Base-by-base conservation (phyloP, 495 filamentous ascomycete species). In the Tuber melanosporum region DNA sequence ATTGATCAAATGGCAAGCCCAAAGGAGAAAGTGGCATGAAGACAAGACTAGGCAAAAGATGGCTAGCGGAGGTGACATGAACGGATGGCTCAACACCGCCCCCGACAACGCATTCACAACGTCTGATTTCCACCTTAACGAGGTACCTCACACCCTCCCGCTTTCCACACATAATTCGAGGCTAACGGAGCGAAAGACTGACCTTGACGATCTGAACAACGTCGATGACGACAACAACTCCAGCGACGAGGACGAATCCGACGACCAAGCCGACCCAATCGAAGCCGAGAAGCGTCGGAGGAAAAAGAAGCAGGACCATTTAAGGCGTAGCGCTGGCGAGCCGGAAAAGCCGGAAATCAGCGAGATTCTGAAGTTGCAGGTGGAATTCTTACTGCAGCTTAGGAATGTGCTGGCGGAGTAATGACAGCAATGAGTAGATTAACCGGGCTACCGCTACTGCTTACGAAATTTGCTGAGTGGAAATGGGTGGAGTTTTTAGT, bases 41-140 rank as follows among this genome's bases (percentile, higher is more conserved):
- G 93, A 96, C 84, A 99, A 99, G 87, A 99, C 95, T 12, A 87
- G 94, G 75, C 95, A 97, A 86, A 99, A 99, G 87, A 98, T 99
- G 95, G 95, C 95, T 7, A 92, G 92, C 22, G 93, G 93, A 77
- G 92, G 91, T 9, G 87, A 85, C 39, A 83, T 86, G 8, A 72
- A 57, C 17, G 44, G 72, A 12, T 81, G 81, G 73, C 62, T 73
- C 49, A 71, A 71, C 14, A 76, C 77, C 82, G 26, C 86, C 86
- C 12, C 90, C 88, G 32, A 85, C 84, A 73, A 82, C 87, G 15
- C 85, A 36, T 95, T 97, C 85, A 88, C 85, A 78, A 88, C 89
- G 49, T 90, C 88, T 75, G 94, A 98, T 84, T 99, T 99, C 85
- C 96, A 96, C 19, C 86, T 99, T 8, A 90, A 97, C 82, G 89